A percentile compares a stretch with the other conserved stretches of the same genome.
These are phyloP conservation scores for Metschnikowia lunata DNA, from an alignment of 805 yeast species.

Conservation along the genomic window DNA sequence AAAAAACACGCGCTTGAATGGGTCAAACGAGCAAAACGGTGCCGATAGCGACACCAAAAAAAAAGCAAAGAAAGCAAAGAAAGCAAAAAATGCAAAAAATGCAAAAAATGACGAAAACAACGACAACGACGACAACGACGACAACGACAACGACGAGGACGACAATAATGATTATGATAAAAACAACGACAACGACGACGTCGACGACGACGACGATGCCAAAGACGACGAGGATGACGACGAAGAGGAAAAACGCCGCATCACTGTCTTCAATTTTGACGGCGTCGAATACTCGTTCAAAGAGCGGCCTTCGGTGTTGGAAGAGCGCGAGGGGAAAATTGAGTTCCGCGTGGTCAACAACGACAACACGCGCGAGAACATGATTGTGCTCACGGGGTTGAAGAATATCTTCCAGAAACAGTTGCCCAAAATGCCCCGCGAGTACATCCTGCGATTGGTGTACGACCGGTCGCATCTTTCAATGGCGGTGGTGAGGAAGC, in stretches of 20 bases:
- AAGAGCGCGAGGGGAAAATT: constrained; percentile 87
- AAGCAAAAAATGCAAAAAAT: constrained; percentile 28
- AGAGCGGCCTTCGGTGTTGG: constrained; percentile 91
- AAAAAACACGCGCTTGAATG: constrained; percentile 9
- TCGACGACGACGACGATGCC: constrained; percentile 35
- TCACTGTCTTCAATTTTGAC: constrained; percentile 58
- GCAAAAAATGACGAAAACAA: constrained; percentile 6
- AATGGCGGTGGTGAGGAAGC: constrained; percentile 92
- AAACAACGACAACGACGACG: constrained; percentile 16
- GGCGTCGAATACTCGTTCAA: constrained; percentile 79
- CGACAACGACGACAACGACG: constrained; percentile 22
- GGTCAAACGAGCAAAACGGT: constrained; percentile 32
- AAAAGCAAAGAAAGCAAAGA: constrained; percentile 24
- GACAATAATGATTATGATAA: constrained; percentile 6
- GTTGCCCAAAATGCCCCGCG: constrained; percentile 97
- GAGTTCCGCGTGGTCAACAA: constrained; percentile 96
- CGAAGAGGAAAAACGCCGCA: constrained; percentile 40
- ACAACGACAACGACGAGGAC: constrained; percentile 20
- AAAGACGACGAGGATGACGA: constrained; percentile 44
- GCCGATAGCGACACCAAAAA: constrained; percentile 34
- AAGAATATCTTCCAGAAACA: constrained; percentile 96
- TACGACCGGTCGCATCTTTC: constrained; percentile 93
- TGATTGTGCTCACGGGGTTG: constrained; percentile 90
- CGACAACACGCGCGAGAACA: constrained; percentile 79
- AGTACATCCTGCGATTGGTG: constrained; percentile 89